Evolutionary conservation across 306 rosid genomes (phyloP).

Genomic region (Quercus cerris): DNA sequence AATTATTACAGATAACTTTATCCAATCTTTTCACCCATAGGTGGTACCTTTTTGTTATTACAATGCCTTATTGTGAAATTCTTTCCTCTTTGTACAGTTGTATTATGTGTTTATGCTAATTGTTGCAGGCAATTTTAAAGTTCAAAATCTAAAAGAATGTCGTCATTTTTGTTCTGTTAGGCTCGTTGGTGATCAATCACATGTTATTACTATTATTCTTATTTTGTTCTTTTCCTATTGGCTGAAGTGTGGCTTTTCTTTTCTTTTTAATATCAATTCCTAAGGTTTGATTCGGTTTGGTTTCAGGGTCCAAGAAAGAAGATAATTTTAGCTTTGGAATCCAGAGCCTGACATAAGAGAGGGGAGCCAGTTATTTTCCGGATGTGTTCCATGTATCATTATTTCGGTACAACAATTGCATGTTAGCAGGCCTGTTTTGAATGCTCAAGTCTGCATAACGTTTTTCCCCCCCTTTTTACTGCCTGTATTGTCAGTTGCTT

Average conservation of each 20-base stretch:
- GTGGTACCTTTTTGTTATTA: neutral
- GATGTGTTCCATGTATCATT: slow-evolving; percentile 6
- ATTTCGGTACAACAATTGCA: slow-evolving; percentile 13
- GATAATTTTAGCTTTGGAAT: slow-evolving; percentile 85
- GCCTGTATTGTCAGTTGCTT: slow-evolving; percentile 26
- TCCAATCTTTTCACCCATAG: neutral
- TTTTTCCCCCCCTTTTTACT: neutral
- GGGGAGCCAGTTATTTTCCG: slow-evolving; percentile 2
- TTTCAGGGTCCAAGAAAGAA: slow-evolving; percentile 99
- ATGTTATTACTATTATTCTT: neutral
- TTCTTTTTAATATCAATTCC: neutral
- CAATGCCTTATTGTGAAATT: neutral
- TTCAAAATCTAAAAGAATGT: too few species aligned
- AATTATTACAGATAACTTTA: neutral
- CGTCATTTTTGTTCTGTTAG: too few species aligned
- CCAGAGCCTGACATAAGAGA: slow-evolving; percentile 53
- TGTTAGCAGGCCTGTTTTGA: slow-evolving; percentile 16
- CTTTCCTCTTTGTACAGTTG: too few species aligned
- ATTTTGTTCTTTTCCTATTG: neutral
- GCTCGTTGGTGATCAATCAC: too few species aligned
- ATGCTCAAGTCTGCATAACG: slow-evolving; percentile 17
- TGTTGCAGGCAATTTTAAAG: too few species aligned
- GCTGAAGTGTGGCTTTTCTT: neutral
- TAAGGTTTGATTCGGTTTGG: slow-evolving; percentile 12
- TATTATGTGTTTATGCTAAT: too few species aligned